These are phyloP conservation scores for Penicillium mononematosum DNA, from an alignment of 495 filamentous ascomycete genomes.

Conservation along the genomic window DNA sequence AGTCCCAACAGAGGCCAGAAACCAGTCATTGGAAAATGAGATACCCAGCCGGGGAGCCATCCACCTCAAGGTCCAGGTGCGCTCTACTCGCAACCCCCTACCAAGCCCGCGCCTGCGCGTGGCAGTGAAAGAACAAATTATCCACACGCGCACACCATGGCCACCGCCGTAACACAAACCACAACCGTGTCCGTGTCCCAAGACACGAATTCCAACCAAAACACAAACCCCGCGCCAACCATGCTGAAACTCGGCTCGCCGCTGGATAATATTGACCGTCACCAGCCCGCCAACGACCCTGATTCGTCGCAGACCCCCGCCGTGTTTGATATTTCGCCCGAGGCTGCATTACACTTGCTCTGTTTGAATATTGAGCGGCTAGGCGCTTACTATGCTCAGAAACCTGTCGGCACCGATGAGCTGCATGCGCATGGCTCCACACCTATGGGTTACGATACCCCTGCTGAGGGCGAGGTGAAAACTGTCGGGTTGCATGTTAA, in stretches of 20 bases:
- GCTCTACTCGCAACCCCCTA: slow-evolving; percentile 15
- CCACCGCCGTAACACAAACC: slow-evolving; percentile 27
- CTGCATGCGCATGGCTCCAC: slow-evolving; percentile 47
- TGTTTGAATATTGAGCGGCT: slow-evolving; percentile 70
- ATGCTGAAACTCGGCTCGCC: slow-evolving; percentile 20
- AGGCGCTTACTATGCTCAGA: slow-evolving; percentile 66
- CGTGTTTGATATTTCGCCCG: slow-evolving; percentile 69
- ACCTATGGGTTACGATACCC: slow-evolving; percentile 57
- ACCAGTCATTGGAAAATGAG: slow-evolving; percentile 37
- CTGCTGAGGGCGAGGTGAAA: slow-evolving; percentile 22
- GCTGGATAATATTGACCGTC: neutral
- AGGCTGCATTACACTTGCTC: slow-evolving; percentile 77
- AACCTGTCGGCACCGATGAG: slow-evolving; percentile 41
- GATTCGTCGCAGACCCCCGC: slow-evolving; percentile 11
- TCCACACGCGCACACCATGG: slow-evolving; percentile 17
- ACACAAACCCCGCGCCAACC: slow-evolving; percentile 13
- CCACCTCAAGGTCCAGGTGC: slow-evolving; percentile 35
- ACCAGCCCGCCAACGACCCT: slow-evolving; percentile 3
- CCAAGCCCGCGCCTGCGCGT: slow-evolving; percentile 12
- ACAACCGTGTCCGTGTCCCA: neutral
- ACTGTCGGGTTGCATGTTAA: slow-evolving; percentile 35
- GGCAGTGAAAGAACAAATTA: slow-evolving; percentile 23
- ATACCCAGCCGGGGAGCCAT: slow-evolving; percentile 28
- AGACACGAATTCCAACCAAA: neutral
- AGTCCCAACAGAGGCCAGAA: slow-evolving; percentile 2